A percentile compares a stretch with the other conserved stretches of the same genome.
Evolutionary conservation across 2,329 filamentous ascomycete species (phyloP).

Genomic region (Macrophomina phaseolina): DNA sequence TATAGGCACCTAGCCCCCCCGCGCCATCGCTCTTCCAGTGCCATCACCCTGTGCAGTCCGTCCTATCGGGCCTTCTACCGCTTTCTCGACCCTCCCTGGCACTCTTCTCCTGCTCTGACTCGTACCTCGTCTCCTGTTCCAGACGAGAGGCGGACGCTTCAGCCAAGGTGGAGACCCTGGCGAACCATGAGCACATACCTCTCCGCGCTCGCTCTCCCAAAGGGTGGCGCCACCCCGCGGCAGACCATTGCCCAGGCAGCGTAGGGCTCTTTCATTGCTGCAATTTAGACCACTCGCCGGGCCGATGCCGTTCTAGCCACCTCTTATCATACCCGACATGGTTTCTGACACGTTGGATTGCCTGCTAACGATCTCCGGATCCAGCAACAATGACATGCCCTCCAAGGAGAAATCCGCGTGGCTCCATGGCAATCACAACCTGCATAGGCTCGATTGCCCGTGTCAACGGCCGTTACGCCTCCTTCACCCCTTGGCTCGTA

Average conservation of each 20-base stretch:
- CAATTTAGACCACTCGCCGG: not conserved
- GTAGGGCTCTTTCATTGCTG: not conserved
- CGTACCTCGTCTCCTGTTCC: not conserved
- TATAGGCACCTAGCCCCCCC: not conserved
- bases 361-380: not conserved
- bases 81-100: not conserved
- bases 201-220: not conserved
- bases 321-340: not conserved
- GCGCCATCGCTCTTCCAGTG: not conserved
- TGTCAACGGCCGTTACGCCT: not conserved
- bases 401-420: not conserved
- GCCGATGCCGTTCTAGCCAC: not conserved
- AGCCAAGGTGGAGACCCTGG: not conserved
- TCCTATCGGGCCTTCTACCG: slow-evolving; percentile 2
- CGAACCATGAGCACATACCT: not conserved
- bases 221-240: not conserved
- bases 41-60: not conserved
- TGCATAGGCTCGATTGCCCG: not conserved
- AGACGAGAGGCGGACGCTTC: not conserved
- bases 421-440: not conserved
- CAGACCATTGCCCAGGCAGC: not conserved
- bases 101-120: not conserved
- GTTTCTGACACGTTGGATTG: not conserved
- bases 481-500: not conserved
- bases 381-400: not conserved